Evolutionary conservation across 2,329 filamentous ascomycete genomes (phyloP), one percentile per base, ranked within the genome.

Genomic region (Acrocalymma vagum): DNA sequence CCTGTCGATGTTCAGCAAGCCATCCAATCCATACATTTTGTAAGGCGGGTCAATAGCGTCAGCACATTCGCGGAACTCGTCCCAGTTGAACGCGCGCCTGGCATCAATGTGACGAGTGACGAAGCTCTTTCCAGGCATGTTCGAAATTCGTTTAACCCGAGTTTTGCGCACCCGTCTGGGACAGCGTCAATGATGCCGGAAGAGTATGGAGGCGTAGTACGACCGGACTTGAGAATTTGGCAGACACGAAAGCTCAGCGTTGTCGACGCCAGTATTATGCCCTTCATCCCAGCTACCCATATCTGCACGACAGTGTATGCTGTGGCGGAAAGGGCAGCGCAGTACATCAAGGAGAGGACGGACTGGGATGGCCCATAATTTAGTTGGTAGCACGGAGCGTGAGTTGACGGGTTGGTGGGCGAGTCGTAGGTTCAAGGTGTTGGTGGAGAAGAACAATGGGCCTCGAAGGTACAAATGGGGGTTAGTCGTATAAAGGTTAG

Each of bases 1-100:
- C 63, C 64, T 1, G 31, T 62, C 3, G 65, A 69, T 34, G 22
- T 66, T 14, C 53, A 58, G 23, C 34, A 61, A 11, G 48, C 55
- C 15, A 48, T 64, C 5, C 49, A 55, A 30, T 48, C 50, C 17
- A 48, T 69, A 14, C 42, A 53, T 21, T 69, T 60, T 34, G 48
- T 55, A 16, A 55, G 66, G 4, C 40, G 31, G 9, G 55, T 55
- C n/a, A 28, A 42, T 13, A 27, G 45, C 11, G 34, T 44, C 0
- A 33, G 48, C 2, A 32, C 48, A 5, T 44, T 60, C 18, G 26
- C 45, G 20, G 15, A 13, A 10, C 51, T 59, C 9, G 35, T 25
- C 9, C 45, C 52, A 1, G 40, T 46, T 6, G 56, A 60, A 29
- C 37, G 43, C 1, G 25, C 35, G 3, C 56, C 55, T n/a, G 57